Percentiles rank a stretch among this genome's conserved stretches.
phyloP scores from a whole-genome alignment of 805 yeast species.

The Starmerella geochares region DNA sequence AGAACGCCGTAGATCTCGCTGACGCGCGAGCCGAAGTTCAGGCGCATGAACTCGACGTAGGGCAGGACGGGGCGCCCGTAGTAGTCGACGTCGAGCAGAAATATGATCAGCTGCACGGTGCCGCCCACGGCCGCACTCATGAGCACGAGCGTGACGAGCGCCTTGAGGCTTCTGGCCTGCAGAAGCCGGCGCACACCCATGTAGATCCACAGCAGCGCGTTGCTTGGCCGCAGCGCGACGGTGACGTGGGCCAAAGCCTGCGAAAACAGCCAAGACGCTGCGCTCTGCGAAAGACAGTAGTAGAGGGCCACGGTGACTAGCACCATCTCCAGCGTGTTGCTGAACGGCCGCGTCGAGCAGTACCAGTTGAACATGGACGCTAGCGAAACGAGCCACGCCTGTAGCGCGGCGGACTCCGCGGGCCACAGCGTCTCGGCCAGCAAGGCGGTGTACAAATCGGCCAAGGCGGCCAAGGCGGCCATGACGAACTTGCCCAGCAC shows the following conservation, averaged over 20 bases:
- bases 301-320: conserved; percentile 56
- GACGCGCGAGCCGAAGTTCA: conserved; percentile 17
- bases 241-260: conserved; percentile 48
- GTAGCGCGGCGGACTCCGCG: background rate
- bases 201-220: conserved; percentile 62
- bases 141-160: conserved; percentile 13
- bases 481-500: conserved; percentile 55
- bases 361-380: conserved; percentile 74
- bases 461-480: conserved; percentile 58
- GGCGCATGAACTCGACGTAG: conserved; percentile 12
- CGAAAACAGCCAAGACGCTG: conserved; percentile 26
- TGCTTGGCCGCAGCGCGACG: conserved; percentile 76
- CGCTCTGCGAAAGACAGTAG: conserved; percentile 54
- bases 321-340: conserved; percentile 70
- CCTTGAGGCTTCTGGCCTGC: conserved; percentile 7
- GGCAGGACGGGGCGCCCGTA: conserved; percentile 10
- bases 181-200: conserved; percentile 37
- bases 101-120: conserved; percentile 6
- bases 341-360: conserved; percentile 69
- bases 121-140: conserved; percentile 5
- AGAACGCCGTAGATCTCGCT: conserved; percentile 56
- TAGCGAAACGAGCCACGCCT: conserved; percentile 41
- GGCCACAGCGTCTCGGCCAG: conserved; percentile 35
- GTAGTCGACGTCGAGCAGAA: conserved; percentile 9
- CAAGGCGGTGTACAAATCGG: conserved; percentile 51